Conservation (phyloP, 1,284 basidiomycete species). For the Spongiforma sp. region DNA sequence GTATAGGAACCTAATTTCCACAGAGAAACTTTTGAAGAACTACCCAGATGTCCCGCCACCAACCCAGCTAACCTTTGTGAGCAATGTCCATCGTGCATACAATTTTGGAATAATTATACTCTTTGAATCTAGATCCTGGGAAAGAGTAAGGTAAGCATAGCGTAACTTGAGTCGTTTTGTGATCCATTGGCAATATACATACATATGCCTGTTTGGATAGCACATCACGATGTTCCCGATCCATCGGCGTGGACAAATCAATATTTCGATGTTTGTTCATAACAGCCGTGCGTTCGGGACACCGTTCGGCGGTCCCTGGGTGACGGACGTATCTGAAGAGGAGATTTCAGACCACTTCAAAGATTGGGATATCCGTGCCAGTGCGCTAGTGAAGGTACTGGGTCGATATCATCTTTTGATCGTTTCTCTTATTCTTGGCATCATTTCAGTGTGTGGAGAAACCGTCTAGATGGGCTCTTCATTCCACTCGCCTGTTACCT, state of each 20-base stretch:
- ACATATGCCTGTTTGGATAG: too few species aligned
- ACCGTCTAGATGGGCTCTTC: slow-evolving; percentile 38
- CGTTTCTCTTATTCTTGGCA: slow-evolving; percentile 1
- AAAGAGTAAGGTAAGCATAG: slow-evolving; percentile 44
- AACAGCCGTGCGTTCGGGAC: slow-evolving; percentile 42
- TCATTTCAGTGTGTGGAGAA: slow-evolving; percentile 18
- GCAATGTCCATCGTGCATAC: background rate
- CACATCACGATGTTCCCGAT: slow-evolving; percentile 51
- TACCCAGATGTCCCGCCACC: slow-evolving; percentile 43
- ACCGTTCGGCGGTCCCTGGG: slow-evolving; percentile 41
- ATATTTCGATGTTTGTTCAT: slow-evolving; percentile 45
- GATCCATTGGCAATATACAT: background rate
- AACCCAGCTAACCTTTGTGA: slow-evolving; percentile 42
- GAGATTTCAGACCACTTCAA: slow-evolving; percentile 39
- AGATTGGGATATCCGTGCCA: slow-evolving; percentile 49
- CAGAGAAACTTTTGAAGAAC: slow-evolving; percentile 15
- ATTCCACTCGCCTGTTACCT: slow-evolving; percentile 36
- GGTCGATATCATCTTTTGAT: background rate
- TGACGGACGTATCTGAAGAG: slow-evolving; percentile 35
- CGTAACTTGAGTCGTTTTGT: background rate
- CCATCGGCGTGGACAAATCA: slow-evolving; percentile 46
- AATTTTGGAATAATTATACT: slow-evolving; percentile 2
- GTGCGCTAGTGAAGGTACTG: slow-evolving; percentile 46
- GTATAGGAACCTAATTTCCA: slow-evolving; percentile 24
- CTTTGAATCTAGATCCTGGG: slow-evolving; percentile 45